Evolutionary conservation across 1,284 basidiomycete genomes (phyloP).

Genomic region (Ustilago shanxiensis): DNA sequence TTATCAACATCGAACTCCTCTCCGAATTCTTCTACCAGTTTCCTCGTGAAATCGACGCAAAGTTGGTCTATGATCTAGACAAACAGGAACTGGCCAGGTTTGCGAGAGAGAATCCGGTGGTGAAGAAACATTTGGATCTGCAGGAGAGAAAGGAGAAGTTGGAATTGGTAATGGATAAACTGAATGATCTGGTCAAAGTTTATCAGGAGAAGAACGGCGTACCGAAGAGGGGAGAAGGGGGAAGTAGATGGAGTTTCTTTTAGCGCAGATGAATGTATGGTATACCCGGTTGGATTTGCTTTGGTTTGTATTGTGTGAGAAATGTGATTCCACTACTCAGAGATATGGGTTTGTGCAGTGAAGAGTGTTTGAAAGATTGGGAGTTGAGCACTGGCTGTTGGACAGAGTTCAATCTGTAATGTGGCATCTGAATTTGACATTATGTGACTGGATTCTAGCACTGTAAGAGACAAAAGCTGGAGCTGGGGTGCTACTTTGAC

Average conservation of each 20-base stretch:
- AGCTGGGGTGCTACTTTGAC: too few species aligned
- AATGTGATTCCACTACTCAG: too few species aligned
- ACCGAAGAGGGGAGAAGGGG: background rate
- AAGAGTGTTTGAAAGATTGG: too few species aligned
- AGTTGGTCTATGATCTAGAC: constrained; percentile 90
- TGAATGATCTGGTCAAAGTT: constrained; percentile 69
- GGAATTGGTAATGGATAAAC: constrained; percentile 69
- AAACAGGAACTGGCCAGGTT: constrained; percentile 87
- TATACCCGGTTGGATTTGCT: constrained; percentile 19
- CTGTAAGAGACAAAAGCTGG: too few species aligned
- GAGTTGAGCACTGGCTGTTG: too few species aligned
- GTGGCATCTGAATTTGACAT: too few species aligned
- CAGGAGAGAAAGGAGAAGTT: constrained; percentile 97
- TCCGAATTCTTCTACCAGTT: constrained; percentile 99
- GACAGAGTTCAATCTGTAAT: too few species aligned
- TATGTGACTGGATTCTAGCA: too few species aligned
- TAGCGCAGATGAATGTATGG: constrained; percentile 15
- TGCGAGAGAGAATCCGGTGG: constrained; percentile 90
- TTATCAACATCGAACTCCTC: constrained; percentile 90
- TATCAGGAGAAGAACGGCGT: constrained; percentile 65
- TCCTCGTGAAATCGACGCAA: constrained; percentile 96
- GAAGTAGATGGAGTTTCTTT: constrained; percentile 62
- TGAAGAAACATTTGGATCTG: constrained; percentile 89
- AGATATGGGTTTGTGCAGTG: too few species aligned
- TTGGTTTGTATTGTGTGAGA: background rate